Base-by-base conservation (phyloP, 352 stramenopile genomes). In the Phytophthora tubulina region DNA sequence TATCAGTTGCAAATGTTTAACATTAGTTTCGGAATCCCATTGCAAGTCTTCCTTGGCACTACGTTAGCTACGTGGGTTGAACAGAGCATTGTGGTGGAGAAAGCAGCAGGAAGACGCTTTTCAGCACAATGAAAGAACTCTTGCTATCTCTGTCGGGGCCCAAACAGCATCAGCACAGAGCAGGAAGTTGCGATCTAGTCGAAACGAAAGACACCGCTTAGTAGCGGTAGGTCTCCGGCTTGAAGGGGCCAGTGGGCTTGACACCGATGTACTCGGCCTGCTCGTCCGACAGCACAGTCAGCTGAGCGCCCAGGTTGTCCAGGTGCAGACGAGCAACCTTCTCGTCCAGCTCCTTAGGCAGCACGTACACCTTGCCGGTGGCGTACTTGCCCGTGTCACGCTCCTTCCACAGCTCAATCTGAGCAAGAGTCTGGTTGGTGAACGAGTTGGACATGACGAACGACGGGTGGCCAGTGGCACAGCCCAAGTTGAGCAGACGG, bases 391-490 rank as follows among this genome's bases (percentile, higher is more conserved):
- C 93, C 36, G 81, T 85, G 61, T 98, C 93, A 64, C 90, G 92
- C 80, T 99, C 95, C 33, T 92, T 98, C 97, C 97, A 99, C 27
- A 99, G 80, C 87, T 99, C 97, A 67, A 99, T 96, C 88, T 99
- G 98, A 54, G 97, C 97, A 53, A 99, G 85, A 21, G 97, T 98
- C 88, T 99, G 97, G 91, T 99, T 99, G 57, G 98, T 99, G 93
- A 99, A 99, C 62, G 96, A 99, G 85, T 97, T 98, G 71, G 92
- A 99, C 98, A 99, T 99, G 65, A 99, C 98, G 72, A 99, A 99
- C 45, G 96, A 99, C 70, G 97, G 97, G 89, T 99, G 98, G 73
- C 97, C 98, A 48, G 98, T 99, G 63, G 98, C 97, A 76, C 98
- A 99, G 70, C 97, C 97, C 65, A 99, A 81, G 89, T 99, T 99